phyloP scores from a whole-genome alignment of 106 monocot species.

The Gastrodia elata region DNA sequence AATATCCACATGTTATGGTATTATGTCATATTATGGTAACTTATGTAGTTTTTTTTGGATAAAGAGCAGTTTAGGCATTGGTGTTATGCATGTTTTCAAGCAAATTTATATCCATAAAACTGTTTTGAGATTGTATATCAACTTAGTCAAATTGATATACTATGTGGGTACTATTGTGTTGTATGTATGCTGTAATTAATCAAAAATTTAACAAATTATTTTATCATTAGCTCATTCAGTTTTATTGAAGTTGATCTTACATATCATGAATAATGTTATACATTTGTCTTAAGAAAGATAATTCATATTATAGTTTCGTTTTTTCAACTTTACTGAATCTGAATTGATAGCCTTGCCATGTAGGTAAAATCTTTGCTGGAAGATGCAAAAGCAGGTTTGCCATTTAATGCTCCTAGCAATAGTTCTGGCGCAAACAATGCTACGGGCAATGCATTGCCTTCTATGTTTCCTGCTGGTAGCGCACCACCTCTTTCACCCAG shows the following conservation, averaged over 20 bases:
- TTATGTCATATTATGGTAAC: neutral
- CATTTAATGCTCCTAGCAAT: slow-evolving; percentile 37
- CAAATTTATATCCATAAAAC: neutral
- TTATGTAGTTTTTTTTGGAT: neutral
- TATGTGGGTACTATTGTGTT: neutral
- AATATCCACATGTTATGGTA: neutral
- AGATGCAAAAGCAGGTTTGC: slow-evolving; percentile 56
- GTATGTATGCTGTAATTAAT: neutral
- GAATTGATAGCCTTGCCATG: neutral
- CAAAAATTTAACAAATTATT: neutral
- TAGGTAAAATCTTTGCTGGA: slow-evolving; percentile 73
- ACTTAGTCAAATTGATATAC: slow-evolving; percentile 1
- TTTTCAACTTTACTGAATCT: neutral
- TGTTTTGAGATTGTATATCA: slow-evolving; percentile 4
- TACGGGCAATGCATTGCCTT: slow-evolving; percentile 40
- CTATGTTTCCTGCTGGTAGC: slow-evolving; percentile 82
- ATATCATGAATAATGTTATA: neutral
- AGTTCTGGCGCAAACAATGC: slow-evolving; percentile 34
- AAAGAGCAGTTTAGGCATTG: neutral
- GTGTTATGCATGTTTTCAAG: neutral
- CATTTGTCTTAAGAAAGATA: too few relatives aligned
- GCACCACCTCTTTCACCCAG: slow-evolving; percentile 89
- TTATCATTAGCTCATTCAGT: neutral
- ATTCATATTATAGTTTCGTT: too few relatives aligned
- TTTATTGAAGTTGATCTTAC: neutral